These are phyloP conservation scores for Starmerella geochares DNA, from an alignment of 805 yeast species.

Conservation along the genomic window DNA sequence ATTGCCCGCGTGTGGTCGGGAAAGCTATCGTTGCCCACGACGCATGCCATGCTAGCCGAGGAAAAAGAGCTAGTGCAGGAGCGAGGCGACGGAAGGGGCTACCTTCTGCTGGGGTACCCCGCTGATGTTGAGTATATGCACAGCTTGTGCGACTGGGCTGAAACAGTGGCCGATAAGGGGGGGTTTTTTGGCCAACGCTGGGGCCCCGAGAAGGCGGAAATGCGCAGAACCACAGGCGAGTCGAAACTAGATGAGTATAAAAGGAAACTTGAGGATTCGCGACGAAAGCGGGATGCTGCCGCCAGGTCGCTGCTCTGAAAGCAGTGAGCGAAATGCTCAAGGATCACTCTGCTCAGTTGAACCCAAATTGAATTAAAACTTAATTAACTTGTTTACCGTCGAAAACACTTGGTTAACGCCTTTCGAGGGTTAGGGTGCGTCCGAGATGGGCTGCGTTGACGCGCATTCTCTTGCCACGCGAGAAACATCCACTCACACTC, in stretches of 20 bases:
- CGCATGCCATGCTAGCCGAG: constrained; percentile 39
- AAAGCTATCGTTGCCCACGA: constrained; percentile 42
- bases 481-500: neutral
- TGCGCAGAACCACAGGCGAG: constrained; percentile 16
- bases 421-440: neutral
- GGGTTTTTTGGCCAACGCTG: constrained; percentile 46
- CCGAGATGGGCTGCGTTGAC: neutral
- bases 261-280: constrained; percentile 15
- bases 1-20: constrained; percentile 54
- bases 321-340: too few relatives aligned
- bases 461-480: neutral
- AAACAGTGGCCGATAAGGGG: constrained; percentile 13
- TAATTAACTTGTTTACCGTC: too few relatives aligned
- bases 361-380: neutral
- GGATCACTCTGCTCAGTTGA: too few relatives aligned
- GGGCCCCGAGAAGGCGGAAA: constrained; percentile 34
- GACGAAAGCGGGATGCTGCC: neutral
- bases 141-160: constrained; percentile 33
- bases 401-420: neutral
- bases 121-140: constrained; percentile 52
- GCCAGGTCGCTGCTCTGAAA: too few relatives aligned
- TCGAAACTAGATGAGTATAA: constrained; percentile 17
- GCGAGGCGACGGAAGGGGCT: constrained; percentile 41
- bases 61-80: constrained; percentile 34
- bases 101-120: constrained; percentile 48